A percentile compares a stretch with the other conserved stretches of the same genome.
Conservation (phyloP, 345 rosid species). For the Brassica nigra region DNA sequence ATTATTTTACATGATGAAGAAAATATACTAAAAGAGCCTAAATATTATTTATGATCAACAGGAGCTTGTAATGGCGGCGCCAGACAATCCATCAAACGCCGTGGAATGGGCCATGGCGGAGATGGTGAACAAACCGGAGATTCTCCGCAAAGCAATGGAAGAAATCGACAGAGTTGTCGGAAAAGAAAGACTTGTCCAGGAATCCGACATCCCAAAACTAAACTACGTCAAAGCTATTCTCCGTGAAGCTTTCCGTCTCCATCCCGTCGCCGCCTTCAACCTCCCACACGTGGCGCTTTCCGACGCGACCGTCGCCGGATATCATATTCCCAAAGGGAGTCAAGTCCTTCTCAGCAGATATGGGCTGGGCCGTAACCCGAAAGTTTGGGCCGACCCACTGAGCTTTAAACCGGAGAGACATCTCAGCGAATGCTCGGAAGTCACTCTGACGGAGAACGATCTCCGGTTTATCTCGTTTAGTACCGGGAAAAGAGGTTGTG, state of each 20-base stretch:
- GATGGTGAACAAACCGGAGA: conserved; percentile 44
- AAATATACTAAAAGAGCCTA: not conserved
- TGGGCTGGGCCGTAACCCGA: conserved; percentile 45
- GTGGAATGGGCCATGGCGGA: conserved; percentile 48
- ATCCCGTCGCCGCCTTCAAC: conserved; percentile 47
- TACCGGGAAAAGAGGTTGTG: conserved; percentile 51
- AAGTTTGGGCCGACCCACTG: conserved; percentile 44
- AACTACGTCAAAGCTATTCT: conserved; percentile 44
- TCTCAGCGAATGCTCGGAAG: conserved; percentile 43
- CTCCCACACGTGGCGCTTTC: conserved; percentile 46
- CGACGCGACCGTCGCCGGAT: conserved; percentile 45
- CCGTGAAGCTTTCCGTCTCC: conserved; percentile 48
- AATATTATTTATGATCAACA: conserved; percentile 14
- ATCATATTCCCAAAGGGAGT: conserved; percentile 44
- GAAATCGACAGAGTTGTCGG: conserved; percentile 46
- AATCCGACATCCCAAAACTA: conserved; percentile 43
- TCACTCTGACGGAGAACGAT: conserved; percentile 45
- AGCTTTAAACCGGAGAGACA: conserved; percentile 48
- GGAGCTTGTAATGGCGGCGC: conserved; percentile 47
- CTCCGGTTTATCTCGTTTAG: conserved; percentile 57
- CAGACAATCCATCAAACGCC: conserved; percentile 48
- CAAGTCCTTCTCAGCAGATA: conserved; percentile 41
- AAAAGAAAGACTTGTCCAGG: conserved; percentile 46
- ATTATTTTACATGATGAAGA: not conserved
- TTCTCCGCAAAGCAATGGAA: conserved; percentile 42